A percentile compares a stretch with the other conserved stretches of the same genome.
phyloP scores from a whole-genome alignment of 1,139 yeast species.

The Lodderomyces margitis region DNA sequence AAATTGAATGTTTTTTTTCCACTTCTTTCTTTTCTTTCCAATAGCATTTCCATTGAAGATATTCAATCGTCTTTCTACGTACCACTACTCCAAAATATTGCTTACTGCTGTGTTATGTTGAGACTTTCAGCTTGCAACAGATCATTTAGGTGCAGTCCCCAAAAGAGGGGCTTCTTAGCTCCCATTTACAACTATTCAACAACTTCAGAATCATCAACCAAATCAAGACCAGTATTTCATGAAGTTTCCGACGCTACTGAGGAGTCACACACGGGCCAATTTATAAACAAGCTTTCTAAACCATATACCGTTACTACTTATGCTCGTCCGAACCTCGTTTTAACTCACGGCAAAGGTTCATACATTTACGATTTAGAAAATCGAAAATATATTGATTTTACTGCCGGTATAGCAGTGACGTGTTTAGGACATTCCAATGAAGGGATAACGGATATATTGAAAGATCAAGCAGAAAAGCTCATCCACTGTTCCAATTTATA shows the following conservation, averaged over 20 bases:
- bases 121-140: not conserved
- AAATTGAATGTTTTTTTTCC: not conserved
- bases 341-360: conserved; percentile 73
- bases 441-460: conserved; percentile 64
- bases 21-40: not conserved
- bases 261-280: conserved; percentile 30
- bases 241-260: conserved; percentile 18
- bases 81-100: too few species aligned
- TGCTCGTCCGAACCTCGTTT: conserved; percentile 70
- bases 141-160: not conserved
- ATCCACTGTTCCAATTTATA: conserved; percentile 85
- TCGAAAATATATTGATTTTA: conserved; percentile 79
- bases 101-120: too few species aligned
- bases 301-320: conserved; percentile 80
- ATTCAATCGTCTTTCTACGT: too few species aligned
- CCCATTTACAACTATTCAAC: conserved; percentile 3
- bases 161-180: not conserved
- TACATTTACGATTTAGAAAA: conserved; percentile 75
- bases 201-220: conserved; percentile 4
- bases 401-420: conserved; percentile 97
- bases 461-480: conserved; percentile 69
- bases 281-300: conserved; percentile 35
- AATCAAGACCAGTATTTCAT: conserved; percentile 1
- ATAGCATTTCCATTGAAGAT: too few species aligned
- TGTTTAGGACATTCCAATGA: conserved; percentile 84